Evolutionary conservation across 2,329 filamentous ascomycete genomes (phyloP), one percentile per base, ranked within the genome.

Genomic region (Xylaria digitata): DNA sequence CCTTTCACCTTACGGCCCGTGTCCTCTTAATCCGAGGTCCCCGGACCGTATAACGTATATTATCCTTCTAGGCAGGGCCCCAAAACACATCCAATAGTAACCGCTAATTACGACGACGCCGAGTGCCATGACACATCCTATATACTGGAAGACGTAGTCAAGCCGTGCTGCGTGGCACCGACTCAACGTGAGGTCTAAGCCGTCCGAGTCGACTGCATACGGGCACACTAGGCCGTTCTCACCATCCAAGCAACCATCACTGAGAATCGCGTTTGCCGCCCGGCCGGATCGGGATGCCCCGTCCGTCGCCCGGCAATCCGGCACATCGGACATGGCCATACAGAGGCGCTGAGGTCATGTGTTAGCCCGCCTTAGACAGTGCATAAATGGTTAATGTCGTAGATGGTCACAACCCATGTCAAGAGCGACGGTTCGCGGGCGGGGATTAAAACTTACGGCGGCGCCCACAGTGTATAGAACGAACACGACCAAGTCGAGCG

Each of bases 101-200:
- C 26, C 26, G 26, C 5, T 26, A 37, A 65, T 3, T 3, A 5
- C 17, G 17, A 65, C n/a, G 65, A 67, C 63, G 26, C 1, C 19
- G 3, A 65, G 5, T 1, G 30, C 58, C 5, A 65, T n/a, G 23
- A 53, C 6, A 56, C 49, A 64, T 42, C 67, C 67, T 7, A 19
- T 15, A 21, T 60, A 68, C 46, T 61, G 17, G 37, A 65, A 53
- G 43, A 32, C 19, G 9, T 52, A 63, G 23, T 45, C 54, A 5
- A 46, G n/a, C n/a, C n/a, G 23, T 2, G 59, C 65, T 4, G 45
- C 34, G 11, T 46, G 13, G 46, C 67, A 70, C n/a, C 61, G 65
- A 13, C 9, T 19, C 0, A 23, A 6, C 8, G 67, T 68, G 13
- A 65, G 49, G 40, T 67, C 67, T 1, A 15, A 32, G 49, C 57